Evolutionary conservation across 2,329 filamentous ascomycete species (phyloP), one percentile per base, ranked within the genome.

Genomic region (Diaporthe velutina): DNA sequence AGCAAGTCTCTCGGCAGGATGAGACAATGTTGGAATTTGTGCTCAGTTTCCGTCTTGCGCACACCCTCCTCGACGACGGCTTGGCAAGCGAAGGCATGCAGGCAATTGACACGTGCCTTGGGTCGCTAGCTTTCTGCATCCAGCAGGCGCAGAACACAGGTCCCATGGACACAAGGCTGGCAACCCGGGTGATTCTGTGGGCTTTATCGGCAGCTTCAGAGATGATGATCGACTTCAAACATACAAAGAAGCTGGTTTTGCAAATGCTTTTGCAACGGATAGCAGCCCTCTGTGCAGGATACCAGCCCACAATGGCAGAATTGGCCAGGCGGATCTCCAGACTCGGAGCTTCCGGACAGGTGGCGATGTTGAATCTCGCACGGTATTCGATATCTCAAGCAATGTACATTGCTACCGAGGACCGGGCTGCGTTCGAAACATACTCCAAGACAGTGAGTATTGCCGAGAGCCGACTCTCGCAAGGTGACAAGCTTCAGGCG

Each of bases 21-120:
- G 60, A 67, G 64, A 9, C 55, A 22, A 67, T 73, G 70, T 28
- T 75, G 48, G 70, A 75, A 7, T 67, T 75, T n/a, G 73, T 68
- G 15, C 70, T 73, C 38, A 75, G 68, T 33, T 58, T 75, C 12
- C 73, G 73, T 25, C 40, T 68, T 13, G 73, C 60, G 4, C 60
- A 75, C 33, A 60, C 40, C n/a, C 58, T 75, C 4, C 38, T 75
- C 22, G 73, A 73, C 22, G 70, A 75, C 15, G 70, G 60, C 0
- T 42, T 60, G 19, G n/a, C 40, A 28, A 9, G 17, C 10, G 42
- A 75, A 45, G 70, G 68, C 9, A 67, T 73, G 35, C 35, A 60
- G 22, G 52, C 33, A 1, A 1, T 73, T n/a, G 22, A 68, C 28
- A 30, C 7, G 3, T 73, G 73, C 42, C 28, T 75, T 4, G 28